Base-by-base conservation (phyloP, 768 basidiomycete genomes). In the Cyclocybe aegerita region DNA sequence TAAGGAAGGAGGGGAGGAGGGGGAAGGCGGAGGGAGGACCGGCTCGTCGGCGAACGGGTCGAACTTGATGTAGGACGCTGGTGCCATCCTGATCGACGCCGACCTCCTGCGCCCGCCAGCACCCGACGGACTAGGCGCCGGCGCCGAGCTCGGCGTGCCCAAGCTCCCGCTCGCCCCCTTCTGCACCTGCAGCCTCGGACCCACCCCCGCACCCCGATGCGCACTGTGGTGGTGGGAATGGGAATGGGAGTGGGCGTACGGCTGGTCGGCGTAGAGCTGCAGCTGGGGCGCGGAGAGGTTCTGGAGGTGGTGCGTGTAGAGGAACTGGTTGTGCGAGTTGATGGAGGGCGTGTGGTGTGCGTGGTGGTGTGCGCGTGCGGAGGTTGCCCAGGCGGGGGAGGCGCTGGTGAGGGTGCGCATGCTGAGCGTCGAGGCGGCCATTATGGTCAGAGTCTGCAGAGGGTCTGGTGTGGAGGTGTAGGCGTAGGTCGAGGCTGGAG, bases 1-100 rank as follows among this genome's bases (percentile, higher is more conserved):
- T 43, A 50, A 36, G 23, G 23, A 23, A 23, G 23, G 23, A 23
- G 23, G 23, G 4, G 23, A 23, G 23, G 23, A 23, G 23, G 23
- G 23, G 23, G 23, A 23, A 23, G 23, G 23, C 23, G 4, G 23
- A 23, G 15, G 39, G 11, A 54, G 16, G 17, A 41, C 46, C 7
- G 64, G 62, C 33, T 70, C 69, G 47, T 70, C 69, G 1, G 65
- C 69, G 44, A 70, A 70, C 31, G 69, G 69, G 50, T 70, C 69
- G 56, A 70, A 70, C 55, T 66, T 67, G 54, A 29, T 14, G 45
- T 40, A 48, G 42, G 54, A 48, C 15, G 52, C 12, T 7, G 62
- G 58, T 15, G 58, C 49, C 50, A 55, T 50, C 32, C 65, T 60
- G 51, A 66, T 63, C 6, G 62, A 65, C 12, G 51, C 55, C n/a